A percentile compares a stretch with the other conserved stretches of the same genome.
Conservation (phyloP, 192 early-diverging fungal genomes). For the Coemansia sp. region DNA sequence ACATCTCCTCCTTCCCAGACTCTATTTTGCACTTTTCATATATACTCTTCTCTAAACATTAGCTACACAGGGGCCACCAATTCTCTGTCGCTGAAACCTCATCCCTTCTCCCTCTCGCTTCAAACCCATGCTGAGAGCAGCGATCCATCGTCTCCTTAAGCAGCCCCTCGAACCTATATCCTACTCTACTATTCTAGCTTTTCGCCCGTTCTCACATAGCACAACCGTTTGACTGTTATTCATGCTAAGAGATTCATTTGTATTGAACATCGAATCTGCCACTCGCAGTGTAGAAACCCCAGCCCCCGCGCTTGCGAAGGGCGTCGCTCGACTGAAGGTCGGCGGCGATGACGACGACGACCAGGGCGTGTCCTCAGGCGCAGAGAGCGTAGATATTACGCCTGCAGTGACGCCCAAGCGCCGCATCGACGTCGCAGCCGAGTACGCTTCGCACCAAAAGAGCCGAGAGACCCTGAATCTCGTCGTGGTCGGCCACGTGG, state of each 20-base stretch:
- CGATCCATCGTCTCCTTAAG: neutral
- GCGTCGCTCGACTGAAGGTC: constrained; percentile 31
- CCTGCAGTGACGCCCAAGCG: constrained; percentile 25
- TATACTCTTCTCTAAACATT: neutral
- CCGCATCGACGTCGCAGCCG: constrained; percentile 43
- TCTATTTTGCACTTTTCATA: neutral
- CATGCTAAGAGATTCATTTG: constrained; percentile 21
- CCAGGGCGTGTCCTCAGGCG: constrained; percentile 25
- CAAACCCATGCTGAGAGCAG: constrained; percentile 3
- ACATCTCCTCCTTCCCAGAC: neutral
- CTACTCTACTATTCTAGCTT: neutral
- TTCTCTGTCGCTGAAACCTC: neutral
- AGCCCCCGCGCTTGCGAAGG: constrained; percentile 18
- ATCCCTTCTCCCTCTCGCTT: neutral
- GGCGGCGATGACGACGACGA: constrained; percentile 23
- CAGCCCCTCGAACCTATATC: neutral
- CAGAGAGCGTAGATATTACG: constrained; percentile 9
- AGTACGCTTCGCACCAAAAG: constrained; percentile 36
- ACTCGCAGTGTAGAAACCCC: constrained; percentile 11
- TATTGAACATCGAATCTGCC: constrained; percentile 2
- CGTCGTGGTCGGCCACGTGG: constrained; percentile 93
- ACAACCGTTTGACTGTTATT: neutral
- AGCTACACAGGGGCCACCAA: neutral
- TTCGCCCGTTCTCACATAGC: constrained; percentile 1
- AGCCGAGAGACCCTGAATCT: constrained; percentile 77